phyloP scores from a whole-genome alignment of 345 rosid genomes.

The Cochlearia excelsa region DNA sequence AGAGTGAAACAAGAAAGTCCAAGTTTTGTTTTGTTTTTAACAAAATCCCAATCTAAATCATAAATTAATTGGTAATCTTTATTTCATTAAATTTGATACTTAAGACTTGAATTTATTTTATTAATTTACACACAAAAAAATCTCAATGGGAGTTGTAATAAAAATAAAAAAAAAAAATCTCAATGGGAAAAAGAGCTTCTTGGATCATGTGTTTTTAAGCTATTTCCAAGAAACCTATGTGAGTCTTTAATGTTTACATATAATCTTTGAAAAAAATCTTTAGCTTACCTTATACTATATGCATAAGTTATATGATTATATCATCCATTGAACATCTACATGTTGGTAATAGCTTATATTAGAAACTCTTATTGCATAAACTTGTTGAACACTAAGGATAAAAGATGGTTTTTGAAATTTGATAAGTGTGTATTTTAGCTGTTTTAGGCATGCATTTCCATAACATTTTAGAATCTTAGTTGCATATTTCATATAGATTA shows the following conservation, averaged over 20 bases:
- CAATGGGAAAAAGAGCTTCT: constrained; percentile 32
- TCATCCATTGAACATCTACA: neutral
- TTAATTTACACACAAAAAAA: constrained; percentile 22
- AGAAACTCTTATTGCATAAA: constrained; percentile 14
- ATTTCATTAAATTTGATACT: too few species aligned
- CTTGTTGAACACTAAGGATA: neutral
- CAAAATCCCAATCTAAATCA: too few species aligned
- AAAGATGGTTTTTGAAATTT: too few species aligned
- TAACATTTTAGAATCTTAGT: too few species aligned
- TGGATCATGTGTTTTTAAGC: constrained; percentile 35
- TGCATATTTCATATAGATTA: too few species aligned
- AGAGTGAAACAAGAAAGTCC: constrained; percentile 28
- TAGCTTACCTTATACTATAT: constrained; percentile 10
- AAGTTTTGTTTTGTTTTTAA: constrained; percentile 1
- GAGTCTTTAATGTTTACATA: neutral
- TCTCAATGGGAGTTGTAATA: constrained; percentile 34
- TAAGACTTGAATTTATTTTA: constrained; percentile 15
- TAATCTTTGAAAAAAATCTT: too few species aligned
- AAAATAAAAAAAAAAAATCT: too few species aligned
- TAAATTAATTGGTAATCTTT: too few species aligned
- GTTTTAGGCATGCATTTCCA: too few species aligned
- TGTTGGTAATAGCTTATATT: neutral
- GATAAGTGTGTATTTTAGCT: too few species aligned
- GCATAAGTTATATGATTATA: neutral
- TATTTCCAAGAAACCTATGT: constrained; percentile 31